These are phyloP conservation scores for Ilyonectria destructans DNA, from an alignment of 2,329 filamentous ascomycete species.

Conservation along the genomic window DNA sequence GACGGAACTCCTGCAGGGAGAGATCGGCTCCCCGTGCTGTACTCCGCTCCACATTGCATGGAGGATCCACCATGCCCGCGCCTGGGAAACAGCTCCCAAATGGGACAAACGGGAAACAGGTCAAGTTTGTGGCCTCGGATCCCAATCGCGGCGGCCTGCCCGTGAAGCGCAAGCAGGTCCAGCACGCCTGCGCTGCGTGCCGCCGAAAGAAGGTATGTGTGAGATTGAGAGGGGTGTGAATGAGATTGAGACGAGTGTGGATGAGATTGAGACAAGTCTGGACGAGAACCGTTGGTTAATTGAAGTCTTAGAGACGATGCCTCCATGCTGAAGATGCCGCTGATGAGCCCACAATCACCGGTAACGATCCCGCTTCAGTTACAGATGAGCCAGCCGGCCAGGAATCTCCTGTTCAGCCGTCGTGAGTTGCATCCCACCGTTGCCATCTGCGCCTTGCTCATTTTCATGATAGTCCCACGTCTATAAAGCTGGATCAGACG, in stretches of 20 bases:
- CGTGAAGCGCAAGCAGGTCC: conserved; percentile 73
- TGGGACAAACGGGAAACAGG: conserved; percentile 48
- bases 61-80: conserved; percentile 38
- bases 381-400: conserved; percentile 47
- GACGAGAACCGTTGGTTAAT: not conserved
- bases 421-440: conserved; percentile 45
- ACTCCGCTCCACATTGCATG: conserved; percentile 29
- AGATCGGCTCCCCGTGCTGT: conserved; percentile 4
- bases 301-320: conserved; percentile 59
- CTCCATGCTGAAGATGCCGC: conserved; percentile 58
- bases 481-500: conserved; percentile 24
- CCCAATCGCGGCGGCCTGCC: conserved; percentile 65
- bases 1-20: conserved; percentile 3
- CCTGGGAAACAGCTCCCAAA: conserved; percentile 55
- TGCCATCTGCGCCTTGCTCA: conserved; percentile 15
- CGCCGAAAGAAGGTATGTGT: conserved; percentile 67
- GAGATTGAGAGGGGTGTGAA: too few relatives aligned
- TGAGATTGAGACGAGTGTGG: not conserved
- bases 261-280: not conserved
- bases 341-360: conserved; percentile 44
- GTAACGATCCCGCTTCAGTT: conserved; percentile 23
- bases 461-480: conserved; percentile 33
- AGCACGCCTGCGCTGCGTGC: conserved; percentile 71
- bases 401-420: conserved; percentile 51
- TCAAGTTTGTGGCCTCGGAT: conserved; percentile 73